Evolutionary conservation across 495 filamentous ascomycete genomes (phyloP).

Genomic region (Trichoderma asperelloides): DNA sequence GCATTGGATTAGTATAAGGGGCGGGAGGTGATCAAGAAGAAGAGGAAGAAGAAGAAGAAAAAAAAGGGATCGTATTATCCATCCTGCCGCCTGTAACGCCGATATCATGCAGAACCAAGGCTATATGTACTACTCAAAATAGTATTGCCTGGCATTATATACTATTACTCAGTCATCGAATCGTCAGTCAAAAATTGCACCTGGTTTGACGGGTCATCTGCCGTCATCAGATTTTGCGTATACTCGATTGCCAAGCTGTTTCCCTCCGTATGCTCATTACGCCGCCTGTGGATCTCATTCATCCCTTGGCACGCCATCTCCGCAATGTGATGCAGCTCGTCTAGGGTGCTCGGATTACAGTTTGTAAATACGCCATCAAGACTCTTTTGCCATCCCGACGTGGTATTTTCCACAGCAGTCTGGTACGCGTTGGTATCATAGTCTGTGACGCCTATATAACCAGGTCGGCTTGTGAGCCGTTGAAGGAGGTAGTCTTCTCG

Average conservation of each 20-base stretch:
- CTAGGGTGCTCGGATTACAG: constrained; percentile 18
- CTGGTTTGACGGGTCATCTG: background rate
- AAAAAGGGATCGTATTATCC: no score
- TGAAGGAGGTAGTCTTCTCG: constrained; percentile 14
- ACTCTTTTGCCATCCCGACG: constrained; percentile 16
- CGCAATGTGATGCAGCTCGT: constrained; percentile 16
- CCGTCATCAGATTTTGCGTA: constrained; percentile 4
- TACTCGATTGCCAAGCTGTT: constrained; percentile 1
- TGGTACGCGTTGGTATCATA: constrained; percentile 12
- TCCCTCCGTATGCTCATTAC: background rate
- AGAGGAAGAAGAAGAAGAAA: no score
- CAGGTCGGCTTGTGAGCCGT: background rate
- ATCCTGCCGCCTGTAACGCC: no score
- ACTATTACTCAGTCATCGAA: background rate
- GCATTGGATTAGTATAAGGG: no score
- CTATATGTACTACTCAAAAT: no score
- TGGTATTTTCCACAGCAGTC: constrained; percentile 11
- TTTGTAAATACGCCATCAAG: constrained; percentile 21
- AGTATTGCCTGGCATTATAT: no score
- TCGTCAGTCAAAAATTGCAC: background rate
- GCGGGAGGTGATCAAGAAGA: no score
- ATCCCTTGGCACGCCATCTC: constrained; percentile 18
- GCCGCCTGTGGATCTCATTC: constrained; percentile 12
- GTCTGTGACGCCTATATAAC: constrained; percentile 5
- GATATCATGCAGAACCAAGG: no score